Evolutionary conservation across 1,284 basidiomycete species (phyloP), one percentile per base, ranked within the genome.

Genomic region (Trametes hirsuta): DNA sequence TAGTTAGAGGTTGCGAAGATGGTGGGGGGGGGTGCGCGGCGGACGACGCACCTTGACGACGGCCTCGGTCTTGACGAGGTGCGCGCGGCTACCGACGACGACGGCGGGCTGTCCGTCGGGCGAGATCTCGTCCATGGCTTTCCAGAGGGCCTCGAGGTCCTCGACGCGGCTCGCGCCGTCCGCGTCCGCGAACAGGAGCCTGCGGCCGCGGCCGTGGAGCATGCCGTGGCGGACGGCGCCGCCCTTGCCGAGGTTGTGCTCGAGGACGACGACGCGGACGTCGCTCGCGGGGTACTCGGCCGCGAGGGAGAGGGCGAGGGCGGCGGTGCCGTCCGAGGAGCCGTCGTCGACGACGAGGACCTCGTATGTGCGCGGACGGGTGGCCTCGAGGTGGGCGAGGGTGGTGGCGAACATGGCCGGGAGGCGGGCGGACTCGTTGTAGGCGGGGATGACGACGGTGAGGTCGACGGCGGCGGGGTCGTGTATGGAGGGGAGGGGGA

Each of bases 341-440:
- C 95, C 95, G 73, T 98, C 95, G 74, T 97, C 95, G 21, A 98
- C 86, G 54, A 98, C 84, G 65, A 98, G 68, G 42, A 98, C 81
- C 72, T 97, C 95, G 72, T 84, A 87, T 2, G 86, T 81, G 37
- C 84, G 80, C 36, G 55, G 36, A 6, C 59, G 57, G 14, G 48
- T 55, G 1, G 79, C 74, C 3, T 72, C 70, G 41, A 88, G 80
- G 70, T 90, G 85, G 18, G 77, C 81, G 52, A 96, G 75, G 6
- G 93, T 86, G 24, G 87, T 85, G 4, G 81, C 76, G 65, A 98
- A 84, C 94, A 97, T 97, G 41, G 77, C 71, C 0, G 88, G 88
- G n/a, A 98, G 78, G 6, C 95, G 84, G 14, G 82, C 75, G 9
- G 84, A 84, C 75, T 97, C 95, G 70, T 97, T 97, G 79, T 88